These are phyloP conservation scores for Catharanthus roseus DNA, from an alignment of 257 asterid species.

Conservation along the genomic window DNA sequence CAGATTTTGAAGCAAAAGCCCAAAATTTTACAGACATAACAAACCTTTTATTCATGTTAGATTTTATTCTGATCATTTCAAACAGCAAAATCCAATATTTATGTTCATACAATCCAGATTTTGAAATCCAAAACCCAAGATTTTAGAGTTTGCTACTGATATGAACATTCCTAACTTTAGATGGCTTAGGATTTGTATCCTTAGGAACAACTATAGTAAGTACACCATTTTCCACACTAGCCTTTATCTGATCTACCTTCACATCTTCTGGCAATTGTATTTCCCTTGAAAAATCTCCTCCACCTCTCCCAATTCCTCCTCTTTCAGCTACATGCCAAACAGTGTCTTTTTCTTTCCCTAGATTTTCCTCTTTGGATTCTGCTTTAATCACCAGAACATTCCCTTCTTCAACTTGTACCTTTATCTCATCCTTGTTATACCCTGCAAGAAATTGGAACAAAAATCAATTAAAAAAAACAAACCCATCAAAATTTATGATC, in stretches of 20 bases:
- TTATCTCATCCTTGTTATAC: conserved; percentile 56
- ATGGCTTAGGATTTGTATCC: conserved; percentile 48
- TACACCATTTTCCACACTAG: conserved; percentile 69
- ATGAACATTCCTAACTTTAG: conserved; percentile 56
- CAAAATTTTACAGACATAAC: no score
- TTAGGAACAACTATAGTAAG: conserved; percentile 75
- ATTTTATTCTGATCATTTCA: neutral
- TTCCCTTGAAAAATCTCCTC: conserved; percentile 47
- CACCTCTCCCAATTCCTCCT: conserved; percentile 32
- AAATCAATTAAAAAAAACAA: neutral
- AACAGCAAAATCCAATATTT: neutral
- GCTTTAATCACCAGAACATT: conserved; percentile 51
- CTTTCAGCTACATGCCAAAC: conserved; percentile 94
- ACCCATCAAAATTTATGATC: no score
- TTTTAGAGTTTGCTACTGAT: conserved; percentile 57
- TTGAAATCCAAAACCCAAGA: neutral
- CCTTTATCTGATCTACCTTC: conserved; percentile 72
- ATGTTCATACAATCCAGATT: neutral
- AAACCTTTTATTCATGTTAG: no score
- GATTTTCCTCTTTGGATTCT: conserved; percentile 43
- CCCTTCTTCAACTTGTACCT: conserved; percentile 72
- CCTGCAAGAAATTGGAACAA: conserved; percentile 34
- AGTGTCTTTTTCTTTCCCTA: conserved; percentile 39
- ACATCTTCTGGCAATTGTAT: conserved; percentile 69
- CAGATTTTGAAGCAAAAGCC: no score